Percentiles rank a stretch among this genome's conserved stretches.
Evolutionary conservation across 305 asterid genomes (phyloP).

Genomic region (Plantago lanceolata): DNA sequence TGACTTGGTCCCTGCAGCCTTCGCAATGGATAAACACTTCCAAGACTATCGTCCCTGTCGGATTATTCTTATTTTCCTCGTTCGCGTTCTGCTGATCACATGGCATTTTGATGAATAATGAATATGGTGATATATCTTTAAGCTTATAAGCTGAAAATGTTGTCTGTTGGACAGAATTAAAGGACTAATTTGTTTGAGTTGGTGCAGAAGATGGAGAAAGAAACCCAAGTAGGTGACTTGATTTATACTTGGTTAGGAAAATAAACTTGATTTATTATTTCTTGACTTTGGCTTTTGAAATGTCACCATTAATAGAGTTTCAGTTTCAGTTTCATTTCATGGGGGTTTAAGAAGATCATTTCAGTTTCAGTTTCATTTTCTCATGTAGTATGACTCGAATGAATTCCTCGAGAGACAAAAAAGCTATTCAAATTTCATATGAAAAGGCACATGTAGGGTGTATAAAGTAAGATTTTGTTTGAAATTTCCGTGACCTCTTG

Average conservation of each 20-base stretch:
- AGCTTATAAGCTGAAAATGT: neutral
- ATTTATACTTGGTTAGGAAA: constrained; percentile 16
- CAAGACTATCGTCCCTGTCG: constrained; percentile 37
- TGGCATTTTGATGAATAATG: neutral
- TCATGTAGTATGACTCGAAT: constrained; percentile 14
- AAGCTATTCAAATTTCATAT: no score
- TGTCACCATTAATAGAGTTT: neutral
- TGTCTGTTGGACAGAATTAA: constrained; percentile 1
- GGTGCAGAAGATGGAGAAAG: constrained; percentile 12
- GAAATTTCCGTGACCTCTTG: no score
- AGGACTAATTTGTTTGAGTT: constrained; percentile 1
- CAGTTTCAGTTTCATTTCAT: constrained; percentile 14
- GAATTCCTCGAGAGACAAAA: neutral
- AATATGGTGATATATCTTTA: neutral
- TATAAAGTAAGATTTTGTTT: no score
- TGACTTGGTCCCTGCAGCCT: constrained; percentile 50
- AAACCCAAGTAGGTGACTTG: constrained; percentile 9
- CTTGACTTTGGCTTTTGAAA: neutral
- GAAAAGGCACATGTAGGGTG: no score
- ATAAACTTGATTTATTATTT: neutral
- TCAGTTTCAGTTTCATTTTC: no score
- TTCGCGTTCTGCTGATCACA: neutral
- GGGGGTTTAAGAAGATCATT: neutral
- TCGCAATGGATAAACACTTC: constrained; percentile 60
- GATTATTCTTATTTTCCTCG: constrained; percentile 27